phyloP scores from a whole-genome alignment of 768 basidiomycete species.

The Psilocybe azurescens region DNA sequence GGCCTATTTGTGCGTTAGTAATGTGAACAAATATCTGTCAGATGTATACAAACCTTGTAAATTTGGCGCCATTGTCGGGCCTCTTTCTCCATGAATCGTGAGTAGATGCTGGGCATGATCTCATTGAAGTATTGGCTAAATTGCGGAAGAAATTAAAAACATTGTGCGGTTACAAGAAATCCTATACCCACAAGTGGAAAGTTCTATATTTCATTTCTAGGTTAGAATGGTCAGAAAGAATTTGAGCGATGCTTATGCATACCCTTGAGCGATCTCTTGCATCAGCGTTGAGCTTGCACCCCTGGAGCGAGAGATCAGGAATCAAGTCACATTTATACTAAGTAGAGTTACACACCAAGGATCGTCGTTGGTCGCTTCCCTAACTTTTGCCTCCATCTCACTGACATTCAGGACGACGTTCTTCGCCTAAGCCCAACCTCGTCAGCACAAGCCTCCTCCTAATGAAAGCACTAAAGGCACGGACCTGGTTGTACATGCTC shows the following conservation, averaged over 20 bases:
- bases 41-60: slow-evolving; percentile 74
- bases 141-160: slow-evolving; percentile 10
- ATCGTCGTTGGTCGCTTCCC: slow-evolving; percentile 97
- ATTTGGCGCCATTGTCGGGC: slow-evolving; percentile 98
- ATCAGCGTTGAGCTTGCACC: slow-evolving; percentile 97
- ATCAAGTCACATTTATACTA: not conserved
- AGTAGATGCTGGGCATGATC: slow-evolving; percentile 97
- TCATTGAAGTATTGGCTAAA: slow-evolving; percentile 96
- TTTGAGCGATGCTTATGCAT: slow-evolving; percentile 2
- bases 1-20: slow-evolving; percentile 52
- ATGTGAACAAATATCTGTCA: not conserved
- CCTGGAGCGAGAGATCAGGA: slow-evolving; percentile 51
- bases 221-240: not conserved
- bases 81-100: slow-evolving; percentile 97
- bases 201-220: slow-evolving; percentile 56
- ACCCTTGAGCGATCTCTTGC: slow-evolving; percentile 99
- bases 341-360: slow-evolving; percentile 78
- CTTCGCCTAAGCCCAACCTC: slow-evolving; percentile 67
- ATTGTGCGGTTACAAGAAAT: not conserved
- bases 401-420: slow-evolving; percentile 96
- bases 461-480: slow-evolving; percentile 15
- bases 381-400: slow-evolving; percentile 97
- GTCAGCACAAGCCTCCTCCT: slow-evolving; percentile 21
- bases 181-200: slow-evolving; percentile 86
- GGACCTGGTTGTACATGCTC: slow-evolving; percentile 90